Base-by-base conservation (phyloP, 2,329 filamentous ascomycete genomes). In the Calonectria pteridis region DNA sequence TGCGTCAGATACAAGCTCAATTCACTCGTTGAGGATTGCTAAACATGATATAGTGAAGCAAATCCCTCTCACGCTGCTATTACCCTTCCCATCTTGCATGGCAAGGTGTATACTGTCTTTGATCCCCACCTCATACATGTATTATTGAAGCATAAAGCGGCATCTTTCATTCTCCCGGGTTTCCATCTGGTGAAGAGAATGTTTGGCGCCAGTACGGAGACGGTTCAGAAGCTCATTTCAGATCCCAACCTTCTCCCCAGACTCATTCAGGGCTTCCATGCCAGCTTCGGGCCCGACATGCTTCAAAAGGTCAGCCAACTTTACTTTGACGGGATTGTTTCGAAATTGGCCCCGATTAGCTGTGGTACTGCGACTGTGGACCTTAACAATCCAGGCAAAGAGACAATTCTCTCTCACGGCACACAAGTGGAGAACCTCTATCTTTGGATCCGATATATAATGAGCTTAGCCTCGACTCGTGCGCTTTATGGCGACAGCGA, bases 401-500 rank as follows among this genome's bases (percentile, higher is more conserved):
- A 80, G 20, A 33, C 23, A 28, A 1, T 75, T 20, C 10, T 68
- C 2, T 16, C 69, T 26, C 75, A 80, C 3, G 77, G 74, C 0
- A 49, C 83, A 6, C 75, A 82, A 33, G 79, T 85, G 11, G 79
- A 82, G 2, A 84, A 84, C 18, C 62, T 89, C 0, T 88, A 81
- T 73, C 46, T 80, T 0, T 88, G 85, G 85, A 46, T 84, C 9
- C 80, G 85, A 16, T 72, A 84, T 13, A 72, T 83, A 2, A 83
- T 88, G 70, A 85, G 84, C 3, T 66, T 84, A 4, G 85, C 86
- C 6, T 86, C 85, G 0, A 81, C 82, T 13, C 74, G 82, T 33
- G 83, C 84, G 3, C 78, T 89, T 28, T 88, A 85, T 59, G 87
- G 88, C 0, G 82, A 84, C 0, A 72, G 84, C 2, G 87, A 88